Percentiles rank a stretch among this genome's conserved stretches.
phyloP scores from a whole-genome alignment of 1,139 yeast species.

The Pichia kudriavzevii region DNA sequence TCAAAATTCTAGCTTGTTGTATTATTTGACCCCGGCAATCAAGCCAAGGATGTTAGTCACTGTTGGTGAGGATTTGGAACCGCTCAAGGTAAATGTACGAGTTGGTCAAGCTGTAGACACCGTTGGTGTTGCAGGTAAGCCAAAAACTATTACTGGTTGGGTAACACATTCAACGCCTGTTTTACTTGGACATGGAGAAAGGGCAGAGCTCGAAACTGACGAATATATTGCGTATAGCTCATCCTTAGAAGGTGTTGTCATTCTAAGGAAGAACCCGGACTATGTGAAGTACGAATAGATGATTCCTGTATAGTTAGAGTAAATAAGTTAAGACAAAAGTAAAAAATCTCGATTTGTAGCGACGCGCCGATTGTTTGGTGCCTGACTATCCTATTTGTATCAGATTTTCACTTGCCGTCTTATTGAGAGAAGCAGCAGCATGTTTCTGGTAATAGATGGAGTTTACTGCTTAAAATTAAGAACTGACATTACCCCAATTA shows the following conservation, averaged over 20 bases:
- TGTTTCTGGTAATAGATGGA: constrained; percentile 1
- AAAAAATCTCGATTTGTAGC: too few relatives aligned
- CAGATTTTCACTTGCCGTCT: too few relatives aligned
- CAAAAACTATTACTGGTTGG: constrained; percentile 98
- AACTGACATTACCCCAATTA: too few relatives aligned
- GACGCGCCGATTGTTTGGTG: too few relatives aligned
- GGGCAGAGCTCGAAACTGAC: constrained; percentile 94
- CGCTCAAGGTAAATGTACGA: constrained; percentile 90
- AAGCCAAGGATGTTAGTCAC: constrained; percentile 92
- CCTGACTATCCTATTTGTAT: too few relatives aligned
- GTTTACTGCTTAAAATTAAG: too few relatives aligned
- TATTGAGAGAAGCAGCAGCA: background rate
- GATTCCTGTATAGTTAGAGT: too few relatives aligned
- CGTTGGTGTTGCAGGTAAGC: constrained; percentile 98
- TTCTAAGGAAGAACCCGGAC: constrained; percentile 85
- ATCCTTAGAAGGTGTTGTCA: constrained; percentile 87
- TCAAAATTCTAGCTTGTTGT: constrained; percentile 55
- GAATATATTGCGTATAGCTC: constrained; percentile 81
- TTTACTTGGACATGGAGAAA: constrained; percentile 82
- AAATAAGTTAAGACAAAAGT: background rate
- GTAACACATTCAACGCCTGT: constrained; percentile 98
- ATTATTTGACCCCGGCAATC: constrained; percentile 80
- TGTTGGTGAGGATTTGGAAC: constrained; percentile 80
- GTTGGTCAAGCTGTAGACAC: constrained; percentile 99
- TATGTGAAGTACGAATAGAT: constrained; percentile 29